Percentiles rank a stretch among this genome's conserved stretches.
Conservation (phyloP, 768 basidiomycete species). For the Exsudoporus frostii region DNA sequence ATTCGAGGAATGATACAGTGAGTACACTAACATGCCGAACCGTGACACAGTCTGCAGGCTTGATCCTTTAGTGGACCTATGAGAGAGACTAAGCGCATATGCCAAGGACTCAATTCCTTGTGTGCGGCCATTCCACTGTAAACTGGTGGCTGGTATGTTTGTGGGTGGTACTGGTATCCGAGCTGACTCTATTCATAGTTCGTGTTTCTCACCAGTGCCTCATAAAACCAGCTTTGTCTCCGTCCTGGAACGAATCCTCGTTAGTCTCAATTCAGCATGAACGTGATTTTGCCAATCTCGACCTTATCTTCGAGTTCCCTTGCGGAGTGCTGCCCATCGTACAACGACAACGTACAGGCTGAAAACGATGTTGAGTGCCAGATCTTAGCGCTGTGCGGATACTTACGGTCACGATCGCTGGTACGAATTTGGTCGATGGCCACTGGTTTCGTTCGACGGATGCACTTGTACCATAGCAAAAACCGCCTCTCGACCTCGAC, state of each 20-base stretch:
- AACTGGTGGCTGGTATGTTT: neutral
- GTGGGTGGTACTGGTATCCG: neutral
- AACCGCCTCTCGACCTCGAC: constrained; percentile 5
- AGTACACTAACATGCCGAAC: neutral
- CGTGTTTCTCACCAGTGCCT: neutral
- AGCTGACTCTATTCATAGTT: neutral
- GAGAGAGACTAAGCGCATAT: too few relatives aligned
- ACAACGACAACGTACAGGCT: neutral
- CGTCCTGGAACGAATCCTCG: neutral
- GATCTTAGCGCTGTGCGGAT: neutral
- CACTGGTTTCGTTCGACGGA: constrained; percentile 6
- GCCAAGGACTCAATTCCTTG: too few relatives aligned
- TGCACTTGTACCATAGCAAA: constrained; percentile 11
- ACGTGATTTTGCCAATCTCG: constrained; percentile 6
- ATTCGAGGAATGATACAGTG: neutral
- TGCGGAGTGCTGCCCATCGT: neutral
- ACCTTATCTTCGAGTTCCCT: neutral
- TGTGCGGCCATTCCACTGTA: too few relatives aligned
- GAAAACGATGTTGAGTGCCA: neutral
- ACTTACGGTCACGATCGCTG: neutral
- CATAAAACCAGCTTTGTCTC: neutral
- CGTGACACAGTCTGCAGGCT: neutral
- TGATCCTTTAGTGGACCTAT: neutral
- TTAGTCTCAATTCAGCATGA: neutral
- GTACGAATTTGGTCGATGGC: neutral